These are phyloP conservation scores for Rhododendron kiyosumense DNA, from an alignment of 148 eudicot species.

Conservation along the genomic window DNA sequence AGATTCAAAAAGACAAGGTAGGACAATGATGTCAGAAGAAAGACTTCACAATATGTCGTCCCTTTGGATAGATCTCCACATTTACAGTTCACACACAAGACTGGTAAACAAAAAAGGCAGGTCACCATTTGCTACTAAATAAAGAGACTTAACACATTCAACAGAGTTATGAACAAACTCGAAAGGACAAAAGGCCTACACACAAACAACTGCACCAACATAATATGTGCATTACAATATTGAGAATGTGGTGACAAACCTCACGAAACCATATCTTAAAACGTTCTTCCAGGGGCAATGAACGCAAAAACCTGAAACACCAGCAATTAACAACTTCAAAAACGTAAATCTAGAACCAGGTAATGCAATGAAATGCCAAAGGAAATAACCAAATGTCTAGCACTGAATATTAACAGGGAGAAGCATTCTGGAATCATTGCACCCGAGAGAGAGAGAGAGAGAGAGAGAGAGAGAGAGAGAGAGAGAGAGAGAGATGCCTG, in stretches of 20 bases:
- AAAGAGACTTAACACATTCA: background rate
- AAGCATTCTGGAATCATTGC: background rate
- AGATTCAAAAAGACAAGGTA: background rate
- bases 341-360: background rate
- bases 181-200: background rate
- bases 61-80: background rate
- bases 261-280: slow-evolving; percentile 50
- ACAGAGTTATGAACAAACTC: background rate
- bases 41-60: background rate
- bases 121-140: background rate
- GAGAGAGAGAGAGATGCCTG: background rate
- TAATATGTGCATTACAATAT: background rate
- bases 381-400: background rate
- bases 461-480: background rate
- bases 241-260: slow-evolving; percentile 38
- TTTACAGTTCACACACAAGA: background rate
- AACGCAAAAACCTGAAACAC: slow-evolving; percentile 49
- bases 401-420: background rate
- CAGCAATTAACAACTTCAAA: slow-evolving; percentile 12
- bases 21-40: background rate
- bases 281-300: slow-evolving; percentile 67
- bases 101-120: background rate
- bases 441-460: background rate
- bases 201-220: background rate
- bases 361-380: background rate